Base-by-base conservation (phyloP, 371 early-diverging fungal genomes). In the Blastocladiella emersonii region DNA sequence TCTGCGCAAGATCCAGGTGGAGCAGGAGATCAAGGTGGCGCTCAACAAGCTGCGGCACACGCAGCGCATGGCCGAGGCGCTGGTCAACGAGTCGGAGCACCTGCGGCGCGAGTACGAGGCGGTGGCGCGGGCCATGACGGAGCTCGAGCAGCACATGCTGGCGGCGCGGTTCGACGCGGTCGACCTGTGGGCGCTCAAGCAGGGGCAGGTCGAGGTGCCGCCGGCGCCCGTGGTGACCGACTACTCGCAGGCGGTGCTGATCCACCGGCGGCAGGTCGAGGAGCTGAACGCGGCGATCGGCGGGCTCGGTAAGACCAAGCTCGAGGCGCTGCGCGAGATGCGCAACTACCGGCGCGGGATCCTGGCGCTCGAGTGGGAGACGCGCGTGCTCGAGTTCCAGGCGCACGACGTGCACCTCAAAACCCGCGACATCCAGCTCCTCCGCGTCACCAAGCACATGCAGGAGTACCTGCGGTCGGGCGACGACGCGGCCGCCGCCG, bases 141-240 rank as follows among this genome's bases (percentile, higher is more conserved):
- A 70, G 49, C 74, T 80, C 61, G 35, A 68, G 34, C 77, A 78
- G 62, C 71, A 73, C 65, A 65, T 65, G 43, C 74, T 78, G 51
- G 67, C 72, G 37, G 62, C 51, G 45, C 76, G 68, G 34, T 79
- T 73, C 65, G 74, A 81, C 64, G 49, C 75, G 36, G 78, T 78
- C 34, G 64, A 57, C 12, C 65, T 82, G 61, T 74, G 70, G 57
- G 64, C 68, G 57, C 67, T 82, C 17, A 82, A 82, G 68, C 82
- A 82, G 63, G 82, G 82, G 15, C 80, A 80, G 74, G 82, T 82
- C 7, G 82, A 82, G 68, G 76, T 79, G 1, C 71, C 77, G 12
- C 80, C 78, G 57, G 67, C 74, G 5, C 78, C 79, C 6, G 76
- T 82, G 5, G 76, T 82, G 36, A 82, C 82, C 1, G 79, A 82